Evolutionary conservation across 305 asterid species (phyloP), one percentile per base, ranked within the genome.

Genomic region (Petunia hybrid): DNA sequence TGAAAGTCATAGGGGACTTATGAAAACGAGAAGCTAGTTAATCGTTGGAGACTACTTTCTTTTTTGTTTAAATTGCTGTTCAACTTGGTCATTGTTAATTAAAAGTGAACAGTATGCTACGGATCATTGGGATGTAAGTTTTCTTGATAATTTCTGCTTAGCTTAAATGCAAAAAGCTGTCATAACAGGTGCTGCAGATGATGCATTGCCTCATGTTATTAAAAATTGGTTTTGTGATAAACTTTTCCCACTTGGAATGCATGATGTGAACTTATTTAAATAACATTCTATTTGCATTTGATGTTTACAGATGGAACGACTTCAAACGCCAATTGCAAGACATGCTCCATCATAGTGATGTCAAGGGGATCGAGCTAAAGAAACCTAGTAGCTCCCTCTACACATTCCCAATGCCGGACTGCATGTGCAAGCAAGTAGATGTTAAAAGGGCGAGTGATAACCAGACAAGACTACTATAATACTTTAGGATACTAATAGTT

Each of bases 331-430:
- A 90, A 31, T 85, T 95, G 83, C 97, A 85, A 77, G 97, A 95
- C 51, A 93, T 95, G 98, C 98, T 95, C 81, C 95, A 76, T 22
- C 99, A 90, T 57, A 93, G 87, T 31, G 98, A 95, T 42, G 56
- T 87, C 71, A 95, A 95, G 88, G 99, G 99, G 62, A 79, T 82
- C 13, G 98, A 95, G 87, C 75, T 87, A 80, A 91, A 92, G 84
- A 95, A 95, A 81, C 89, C 94, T 62, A 86, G 93, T 57, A 81
- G 81, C 87, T 95, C 99, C 8, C 93, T 93, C 8, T 95, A 92
- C 89, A 94, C 93, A 86, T 87, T 85, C 85, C 98, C 99, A 10
- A 90, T 91, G 93, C 99, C 99, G 2, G 98, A 95, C 81, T 95
- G 99, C 90, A 93, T 95, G 99, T 93, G 98, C 79, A 86, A 88